Conservation (phyloP, 805 yeast species). For the Myxozyma sirexii region DNA sequence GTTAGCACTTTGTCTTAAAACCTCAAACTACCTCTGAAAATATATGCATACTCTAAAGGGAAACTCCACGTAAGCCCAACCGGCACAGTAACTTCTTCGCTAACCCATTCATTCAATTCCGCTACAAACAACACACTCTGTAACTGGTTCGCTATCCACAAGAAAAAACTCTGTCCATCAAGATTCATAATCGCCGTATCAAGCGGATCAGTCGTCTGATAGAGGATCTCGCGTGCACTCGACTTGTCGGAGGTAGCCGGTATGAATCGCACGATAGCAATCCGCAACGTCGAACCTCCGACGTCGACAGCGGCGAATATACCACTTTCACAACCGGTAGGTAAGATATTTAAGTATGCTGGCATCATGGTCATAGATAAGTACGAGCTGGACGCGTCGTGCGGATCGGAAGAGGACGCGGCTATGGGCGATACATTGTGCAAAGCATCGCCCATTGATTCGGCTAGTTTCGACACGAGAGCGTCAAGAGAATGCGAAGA, state of each 20-base stretch:
- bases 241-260: conserved; percentile 52
- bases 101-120: conserved; percentile 2
- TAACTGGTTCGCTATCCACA: conserved; percentile 41
- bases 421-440: conserved; percentile 2
- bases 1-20: neutral
- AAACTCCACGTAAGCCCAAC: conserved; percentile 45
- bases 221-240: conserved; percentile 26
- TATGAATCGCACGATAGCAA: conserved; percentile 72
- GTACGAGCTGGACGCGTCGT: neutral
- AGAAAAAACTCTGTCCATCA: conserved; percentile 40
- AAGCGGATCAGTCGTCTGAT: conserved; percentile 33
- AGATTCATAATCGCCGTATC: conserved; percentile 36
- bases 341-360: conserved; percentile 72
- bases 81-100: conserved; percentile 3
- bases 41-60: conserved; percentile 37
- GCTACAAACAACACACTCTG: conserved; percentile 14
- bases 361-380: conserved; percentile 66
- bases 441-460: conserved; percentile 22
- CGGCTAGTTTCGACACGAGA: conserved; percentile 19
- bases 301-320: conserved; percentile 79
- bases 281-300: conserved; percentile 90
- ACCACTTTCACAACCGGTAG: conserved; percentile 78
- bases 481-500: conserved; percentile 19
- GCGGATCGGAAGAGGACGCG: neutral
- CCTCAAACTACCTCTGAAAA: neutral